Conservation (phyloP, 2,329 filamentous ascomycete genomes). For the Trichoderma sp. region DNA sequence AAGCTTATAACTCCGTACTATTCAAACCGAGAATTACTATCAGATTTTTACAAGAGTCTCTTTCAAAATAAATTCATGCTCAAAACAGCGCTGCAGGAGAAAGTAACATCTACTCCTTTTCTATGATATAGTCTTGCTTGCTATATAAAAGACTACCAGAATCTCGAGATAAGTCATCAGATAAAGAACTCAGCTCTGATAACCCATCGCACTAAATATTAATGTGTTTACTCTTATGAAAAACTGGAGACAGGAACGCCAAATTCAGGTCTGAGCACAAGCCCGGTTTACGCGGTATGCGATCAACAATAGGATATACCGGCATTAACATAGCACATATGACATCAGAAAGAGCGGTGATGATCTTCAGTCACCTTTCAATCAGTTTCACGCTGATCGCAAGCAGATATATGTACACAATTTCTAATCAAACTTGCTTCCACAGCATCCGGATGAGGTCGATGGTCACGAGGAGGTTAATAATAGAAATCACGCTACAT, state of each 20-base stretch:
- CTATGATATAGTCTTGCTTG: neutral
- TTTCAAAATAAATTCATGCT: too few relatives aligned
- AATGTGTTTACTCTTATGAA: neutral
- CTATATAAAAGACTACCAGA: neutral
- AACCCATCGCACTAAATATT: neutral
- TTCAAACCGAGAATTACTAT: neutral
- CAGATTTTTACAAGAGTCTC: neutral
- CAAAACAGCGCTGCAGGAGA: neutral
- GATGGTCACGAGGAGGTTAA: slow-evolving; percentile 8
- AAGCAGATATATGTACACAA: neutral
- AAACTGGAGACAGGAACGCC: neutral
- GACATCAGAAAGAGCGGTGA: neutral
- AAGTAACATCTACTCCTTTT: neutral
- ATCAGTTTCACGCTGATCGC: neutral
- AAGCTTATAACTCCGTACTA: neutral
- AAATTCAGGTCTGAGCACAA: neutral
- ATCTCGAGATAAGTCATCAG: neutral
- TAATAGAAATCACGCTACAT: slow-evolving; percentile 1
- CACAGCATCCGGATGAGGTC: neutral
- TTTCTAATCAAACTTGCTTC: neutral
- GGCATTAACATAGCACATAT: neutral
- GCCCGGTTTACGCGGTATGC: neutral
- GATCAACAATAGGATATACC: neutral
- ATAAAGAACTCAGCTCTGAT: neutral
- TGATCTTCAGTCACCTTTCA: neutral